Evolutionary conservation across 1,284 basidiomycete genomes (phyloP), one percentile per base, ranked within the genome.

Genomic region (Ganoderma multipileum): DNA sequence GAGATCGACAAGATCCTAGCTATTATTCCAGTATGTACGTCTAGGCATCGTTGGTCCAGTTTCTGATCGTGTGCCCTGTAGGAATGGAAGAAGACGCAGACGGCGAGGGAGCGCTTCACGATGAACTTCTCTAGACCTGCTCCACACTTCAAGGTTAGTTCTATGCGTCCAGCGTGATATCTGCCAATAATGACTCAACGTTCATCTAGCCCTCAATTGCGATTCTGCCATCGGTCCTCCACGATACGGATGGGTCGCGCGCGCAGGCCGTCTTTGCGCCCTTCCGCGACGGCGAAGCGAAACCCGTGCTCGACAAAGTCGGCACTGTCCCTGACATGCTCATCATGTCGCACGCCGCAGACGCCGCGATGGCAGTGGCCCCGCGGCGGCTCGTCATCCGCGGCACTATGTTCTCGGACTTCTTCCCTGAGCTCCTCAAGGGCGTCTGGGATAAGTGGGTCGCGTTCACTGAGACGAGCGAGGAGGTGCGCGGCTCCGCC

Each of bases 231-330:
- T 75, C 72, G 50, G 73, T 79, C 7, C 65, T 71, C 0, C 76
- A 76, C 67, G 73, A 77, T 47, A 68, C 73, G 0, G 78, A 77
- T n/a, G 73, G 73, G 28, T 50, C 64, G 4, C 76, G 75, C 8
- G 80, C 80, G 28, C 74, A 76, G 38, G 59, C 68, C 2, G 69
- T 81, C 47, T 71, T 80, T 8, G 72, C 72, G 54, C 75, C 74
- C 42, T 74, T 77, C 72, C 68, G 65, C 42, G 58, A 58, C 4
- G 69, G 67, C 33, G n/a, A 67, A 0, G 28, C 68, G 4, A 71
- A 72, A 50, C 75, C 75, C 38, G 68, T 73, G 1, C 55, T 74
- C 36, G 69, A 71, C 28, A 70, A 74, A 33, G 54, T 70, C 33
- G 63, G 26, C 3, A 52, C 68, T 14, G 71, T 42, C 14, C 71